These are phyloP conservation scores for Pyricularia sp. DNA, from an alignment of 2,329 filamentous ascomycete genomes.

Conservation along the genomic window DNA sequence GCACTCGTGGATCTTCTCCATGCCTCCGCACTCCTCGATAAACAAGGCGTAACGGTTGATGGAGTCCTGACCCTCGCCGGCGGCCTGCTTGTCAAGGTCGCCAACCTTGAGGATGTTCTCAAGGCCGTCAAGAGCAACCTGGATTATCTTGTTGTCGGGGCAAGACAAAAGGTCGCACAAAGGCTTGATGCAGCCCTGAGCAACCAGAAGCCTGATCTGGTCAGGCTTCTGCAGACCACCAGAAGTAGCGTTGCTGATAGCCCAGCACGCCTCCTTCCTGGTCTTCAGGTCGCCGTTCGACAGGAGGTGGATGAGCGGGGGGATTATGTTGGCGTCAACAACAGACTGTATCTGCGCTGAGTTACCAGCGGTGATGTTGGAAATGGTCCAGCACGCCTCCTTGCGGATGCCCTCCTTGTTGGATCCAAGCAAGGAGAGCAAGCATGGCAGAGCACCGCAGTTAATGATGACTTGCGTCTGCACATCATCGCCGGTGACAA, in stretches of 20 bases:
- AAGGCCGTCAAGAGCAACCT: conserved; percentile 91
- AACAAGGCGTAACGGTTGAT: conserved; percentile 97
- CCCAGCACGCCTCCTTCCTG: conserved; percentile 98
- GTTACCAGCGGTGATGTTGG: conserved; percentile 97
- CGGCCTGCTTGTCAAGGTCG: conserved; percentile 92
- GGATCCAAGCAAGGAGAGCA: conserved; percentile 89
- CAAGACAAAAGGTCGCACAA: conserved; percentile 90
- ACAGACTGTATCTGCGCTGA: conserved; percentile 96
- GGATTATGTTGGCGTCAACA: conserved; percentile 93
- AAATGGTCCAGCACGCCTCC: conserved; percentile 99
- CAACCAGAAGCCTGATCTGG: conserved; percentile 91
- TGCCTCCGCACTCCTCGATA: conserved; percentile 96
- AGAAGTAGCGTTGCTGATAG: conserved; percentile 96
- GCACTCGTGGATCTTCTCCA: conserved; percentile 99
- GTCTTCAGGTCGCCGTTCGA: conserved; percentile 98
- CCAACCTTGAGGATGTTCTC: conserved; percentile 99
- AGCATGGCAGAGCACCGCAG: conserved; percentile 82
- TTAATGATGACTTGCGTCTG: conserved; percentile 99
- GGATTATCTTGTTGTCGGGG: conserved; percentile 99
- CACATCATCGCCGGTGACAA: conserved; percentile 95
- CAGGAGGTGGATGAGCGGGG: conserved; percentile 88
- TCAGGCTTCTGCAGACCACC: conserved; percentile 97
- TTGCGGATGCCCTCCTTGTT: conserved; percentile 98
- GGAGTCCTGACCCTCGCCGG: conserved; percentile 61
- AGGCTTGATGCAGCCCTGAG: conserved; percentile 92